These are phyloP conservation scores for Fusarium humuli DNA, from an alignment of 2,329 filamentous ascomycete genomes.

Conservation along the genomic window DNA sequence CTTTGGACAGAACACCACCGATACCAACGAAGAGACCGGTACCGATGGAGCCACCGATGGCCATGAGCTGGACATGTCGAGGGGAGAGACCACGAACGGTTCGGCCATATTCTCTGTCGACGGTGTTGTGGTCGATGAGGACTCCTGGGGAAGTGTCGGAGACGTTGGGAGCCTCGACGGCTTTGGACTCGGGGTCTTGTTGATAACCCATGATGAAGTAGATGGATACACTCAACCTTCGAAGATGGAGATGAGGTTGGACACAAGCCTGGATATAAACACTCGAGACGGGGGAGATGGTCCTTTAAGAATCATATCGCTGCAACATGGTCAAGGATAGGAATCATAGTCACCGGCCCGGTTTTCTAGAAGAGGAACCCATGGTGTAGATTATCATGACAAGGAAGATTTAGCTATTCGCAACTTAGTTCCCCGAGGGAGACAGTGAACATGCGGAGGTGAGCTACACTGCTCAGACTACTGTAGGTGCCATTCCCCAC, in stretches of 20 bases:
- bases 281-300: constrained; percentile 3
- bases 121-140: constrained; percentile 42
- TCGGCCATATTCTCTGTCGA: constrained; percentile 48
- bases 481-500: constrained; percentile 33
- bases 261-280: constrained; percentile 39
- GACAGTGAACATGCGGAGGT: constrained; percentile 7
- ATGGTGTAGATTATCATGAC: constrained; percentile 30
- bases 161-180: constrained; percentile 41
- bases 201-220: constrained; percentile 42
- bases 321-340: constrained; percentile 24
- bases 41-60: constrained; percentile 61
- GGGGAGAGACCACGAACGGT: constrained; percentile 52
- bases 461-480: background rate
- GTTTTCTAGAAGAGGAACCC: constrained; percentile 36
- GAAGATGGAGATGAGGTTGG: constrained; percentile 12
- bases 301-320: constrained; percentile 38
- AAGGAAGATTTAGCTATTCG: constrained; percentile 12
- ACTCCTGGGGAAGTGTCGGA: constrained; percentile 45
- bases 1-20: constrained; percentile 55
- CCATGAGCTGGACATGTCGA: constrained; percentile 63
- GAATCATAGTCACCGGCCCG: constrained; percentile 37
- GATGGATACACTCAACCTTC: background rate
- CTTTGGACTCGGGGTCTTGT: constrained; percentile 43
- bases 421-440: constrained; percentile 18
- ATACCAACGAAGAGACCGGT: constrained; percentile 61